Evolutionary conservation across 208 protist species (phyloP), one percentile per base, ranked within the genome.

Genomic region (Crithidia fasciculata): DNA sequence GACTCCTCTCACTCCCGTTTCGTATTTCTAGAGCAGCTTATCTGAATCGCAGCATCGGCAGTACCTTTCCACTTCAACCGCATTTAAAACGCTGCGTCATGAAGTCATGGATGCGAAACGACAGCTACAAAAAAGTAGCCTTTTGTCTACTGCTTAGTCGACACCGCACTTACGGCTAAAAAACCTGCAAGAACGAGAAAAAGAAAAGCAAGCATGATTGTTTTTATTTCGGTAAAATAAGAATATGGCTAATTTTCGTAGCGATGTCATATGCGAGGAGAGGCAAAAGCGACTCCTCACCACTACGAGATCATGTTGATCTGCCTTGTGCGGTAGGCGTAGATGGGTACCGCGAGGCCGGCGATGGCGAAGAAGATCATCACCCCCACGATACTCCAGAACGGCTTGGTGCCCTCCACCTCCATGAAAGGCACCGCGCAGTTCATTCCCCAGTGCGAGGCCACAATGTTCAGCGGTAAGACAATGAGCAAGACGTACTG

Each of bases 381-480:
- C 8, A 68, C 49, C 37, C 81, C 76, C 18, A 79, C 69, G 40
- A 92, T 85, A 58, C 47, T 41, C 80, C 82, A 90, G 63, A 93
- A 93, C 36, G 85, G 82, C 36, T 41, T 71, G 0, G 81, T 75
- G 12, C 78, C 80, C 0, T 82, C 61, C n/a, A 66, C 18, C 13
- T 74, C 16, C 50, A 73, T 58, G 18, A 73, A 87, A 4, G 86
- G 88, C 50, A 93, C 84, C 8, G 72, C 45, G 56, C 81, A 89
- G 67, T 93, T 89, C 80, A 93, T 83, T 40, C 84, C 88, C 79
- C 83, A 93, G 4, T 93, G 88, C 19, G 81, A 86, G 2, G 78
- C 86, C 10, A 93, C 53, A 37, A 86, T 76, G 45, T 71, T 87
- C n/a, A 89, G 61, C 4, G 88, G 88, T 6, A 93, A 43, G 15